Conservation (phyloP, 441 rosid genomes). For the Populus hybrid region DNA sequence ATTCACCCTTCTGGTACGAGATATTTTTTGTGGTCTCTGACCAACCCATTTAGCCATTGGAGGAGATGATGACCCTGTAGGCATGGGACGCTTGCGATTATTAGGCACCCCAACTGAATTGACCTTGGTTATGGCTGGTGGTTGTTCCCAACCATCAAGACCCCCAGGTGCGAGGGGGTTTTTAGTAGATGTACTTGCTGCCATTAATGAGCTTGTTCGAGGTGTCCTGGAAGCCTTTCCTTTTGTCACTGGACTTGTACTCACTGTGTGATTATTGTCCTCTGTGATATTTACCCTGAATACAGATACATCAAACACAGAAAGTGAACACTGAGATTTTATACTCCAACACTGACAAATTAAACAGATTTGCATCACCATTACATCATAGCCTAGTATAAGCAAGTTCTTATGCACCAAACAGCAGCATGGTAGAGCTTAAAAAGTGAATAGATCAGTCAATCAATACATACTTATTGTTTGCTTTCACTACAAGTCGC, state of each 20-base stretch:
- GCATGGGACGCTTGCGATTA: constrained; percentile 44
- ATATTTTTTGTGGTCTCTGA: constrained; percentile 23
- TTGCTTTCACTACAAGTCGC: constrained; percentile 35
- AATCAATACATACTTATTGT: constrained; percentile 41
- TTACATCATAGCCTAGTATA: background rate
- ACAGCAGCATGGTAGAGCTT: background rate
- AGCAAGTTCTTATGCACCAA: background rate
- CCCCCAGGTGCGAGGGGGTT: constrained; percentile 34
- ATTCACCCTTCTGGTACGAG: constrained; percentile 57
- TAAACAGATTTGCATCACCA: background rate
- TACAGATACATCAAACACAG: constrained; percentile 7
- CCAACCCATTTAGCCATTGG: constrained; percentile 64
- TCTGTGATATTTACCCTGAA: constrained; percentile 43
- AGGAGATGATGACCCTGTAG: constrained; percentile 52
- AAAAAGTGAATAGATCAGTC: background rate
- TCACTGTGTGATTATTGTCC: constrained; percentile 28
- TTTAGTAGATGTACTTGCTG: constrained; percentile 38
- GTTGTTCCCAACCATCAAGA: constrained; percentile 44
- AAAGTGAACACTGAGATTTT: background rate
- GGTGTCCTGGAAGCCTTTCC: constrained; percentile 55
- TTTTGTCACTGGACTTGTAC: constrained; percentile 36
- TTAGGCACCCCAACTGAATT: constrained; percentile 31
- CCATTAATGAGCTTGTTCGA: constrained; percentile 42
- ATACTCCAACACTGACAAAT: constrained; percentile 1
- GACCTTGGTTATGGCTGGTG: constrained; percentile 34